These are phyloP conservation scores for Backusella parvicylindrica DNA, from an alignment of 192 early-diverging fungal species.

Conservation along the genomic window DNA sequence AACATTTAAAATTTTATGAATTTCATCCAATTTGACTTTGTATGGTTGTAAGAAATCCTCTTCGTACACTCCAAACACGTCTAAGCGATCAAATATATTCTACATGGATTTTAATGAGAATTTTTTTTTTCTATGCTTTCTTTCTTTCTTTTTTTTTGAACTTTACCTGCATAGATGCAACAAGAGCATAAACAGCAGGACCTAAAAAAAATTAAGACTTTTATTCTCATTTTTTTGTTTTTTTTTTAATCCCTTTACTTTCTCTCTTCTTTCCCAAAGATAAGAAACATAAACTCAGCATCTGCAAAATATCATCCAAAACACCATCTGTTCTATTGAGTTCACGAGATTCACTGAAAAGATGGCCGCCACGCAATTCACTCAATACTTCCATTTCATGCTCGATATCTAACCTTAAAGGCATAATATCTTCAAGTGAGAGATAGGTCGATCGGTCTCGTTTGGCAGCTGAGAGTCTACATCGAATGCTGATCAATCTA, in stretches of 20 bases:
- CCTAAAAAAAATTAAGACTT: constrained; percentile 1
- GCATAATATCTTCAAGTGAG: constrained; percentile 54
- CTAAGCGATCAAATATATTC: constrained; percentile 61
- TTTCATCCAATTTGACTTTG: constrained; percentile 49
- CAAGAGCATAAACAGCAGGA: constrained; percentile 32
- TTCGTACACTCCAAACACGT: constrained; percentile 57
- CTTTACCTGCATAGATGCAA: constrained; percentile 27
- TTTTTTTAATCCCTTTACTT: constrained; percentile 29
- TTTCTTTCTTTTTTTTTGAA: neutral
- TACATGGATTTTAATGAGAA: constrained; percentile 17
- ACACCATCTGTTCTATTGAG: constrained; percentile 58
- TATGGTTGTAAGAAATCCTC: constrained; percentile 56
- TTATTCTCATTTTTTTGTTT: neutral
- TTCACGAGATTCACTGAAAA: constrained; percentile 3
- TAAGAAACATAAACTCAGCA: constrained; percentile 72
- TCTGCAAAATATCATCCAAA: constrained; percentile 71
- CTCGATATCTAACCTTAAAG: constrained; percentile 54
- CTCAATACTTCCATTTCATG: constrained; percentile 41
- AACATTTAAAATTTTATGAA: constrained; percentile 55
- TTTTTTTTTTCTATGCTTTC: neutral
- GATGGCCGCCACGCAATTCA: constrained; percentile 15
- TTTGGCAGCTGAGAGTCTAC: constrained; percentile 66
- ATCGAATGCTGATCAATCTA: constrained; percentile 56
- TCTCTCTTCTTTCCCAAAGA: constrained; percentile 73
- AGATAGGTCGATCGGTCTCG: constrained; percentile 67